Evolutionary conservation across 345 rosid genomes (phyloP).

Genomic region (Populus simonii): DNA sequence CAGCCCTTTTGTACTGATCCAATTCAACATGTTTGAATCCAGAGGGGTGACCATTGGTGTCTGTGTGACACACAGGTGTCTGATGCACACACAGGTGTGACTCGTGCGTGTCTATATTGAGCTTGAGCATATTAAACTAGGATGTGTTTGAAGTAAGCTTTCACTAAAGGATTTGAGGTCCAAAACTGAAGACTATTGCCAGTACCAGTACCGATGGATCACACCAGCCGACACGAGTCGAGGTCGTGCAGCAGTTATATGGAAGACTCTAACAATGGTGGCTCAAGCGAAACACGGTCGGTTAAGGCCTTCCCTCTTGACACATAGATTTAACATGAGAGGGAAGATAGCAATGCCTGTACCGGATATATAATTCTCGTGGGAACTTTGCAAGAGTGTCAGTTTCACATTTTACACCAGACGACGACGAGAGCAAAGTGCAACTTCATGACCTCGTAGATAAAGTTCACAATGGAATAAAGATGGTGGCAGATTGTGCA

Average conservation of each 20-base stretch:
- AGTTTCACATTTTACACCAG: neutral
- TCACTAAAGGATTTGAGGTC: too few species aligned
- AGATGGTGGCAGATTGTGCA: neutral
- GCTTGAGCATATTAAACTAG: too few species aligned
- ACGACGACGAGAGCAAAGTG: neutral
- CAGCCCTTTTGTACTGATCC: neutral
- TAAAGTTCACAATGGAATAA: neutral
- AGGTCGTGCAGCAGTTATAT: neutral
- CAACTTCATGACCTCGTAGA: neutral
- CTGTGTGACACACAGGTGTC: neutral
- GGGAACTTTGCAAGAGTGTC: neutral
- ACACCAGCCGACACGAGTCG: neutral
- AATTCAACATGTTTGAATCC: neutral
- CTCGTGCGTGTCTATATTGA: too few species aligned
- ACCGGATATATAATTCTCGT: neutral
- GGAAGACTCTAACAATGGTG: neutral
- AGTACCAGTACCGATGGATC: neutral
- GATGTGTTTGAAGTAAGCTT: too few species aligned
- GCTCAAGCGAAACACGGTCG: neutral
- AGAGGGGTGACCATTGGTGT: neutral
- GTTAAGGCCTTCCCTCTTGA: neutral
- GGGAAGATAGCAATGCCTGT: neutral
- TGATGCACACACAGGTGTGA: neutral
- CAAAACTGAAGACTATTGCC: neutral
- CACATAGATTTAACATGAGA: neutral